Evolutionary conservation across 176 grass and related monocot species (phyloP), one percentile per base, ranked within the genome.

Genomic region (Hordeum marinum): DNA sequence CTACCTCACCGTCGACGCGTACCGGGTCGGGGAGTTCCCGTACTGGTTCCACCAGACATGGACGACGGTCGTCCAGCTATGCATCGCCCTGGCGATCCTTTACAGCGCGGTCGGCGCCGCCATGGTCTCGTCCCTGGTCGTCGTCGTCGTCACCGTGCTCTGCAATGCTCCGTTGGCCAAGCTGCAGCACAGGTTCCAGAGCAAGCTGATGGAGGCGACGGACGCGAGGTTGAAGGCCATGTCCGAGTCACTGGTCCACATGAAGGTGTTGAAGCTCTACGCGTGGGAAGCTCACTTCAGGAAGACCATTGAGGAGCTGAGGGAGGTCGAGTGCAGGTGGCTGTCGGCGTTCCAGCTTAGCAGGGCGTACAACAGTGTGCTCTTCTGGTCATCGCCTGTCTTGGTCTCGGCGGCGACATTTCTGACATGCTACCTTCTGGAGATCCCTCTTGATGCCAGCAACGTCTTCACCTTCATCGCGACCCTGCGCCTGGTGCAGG

Each of bases 31-130:
- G 6, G 95, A 97, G 37, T 97, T 97, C 75, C 95, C 95, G 3
- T 97, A 85, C 74, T 92, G 88, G 92, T 97, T 97, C 84, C 92
- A 97, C 77, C 95, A 97, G 61, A 97, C 90, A 62, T 94, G 95
- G 95, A 93, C 95, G 5, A 93, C 95, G 50, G 88, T 70, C 64
- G 80, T 94, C 43, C 92, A 97, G 76, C 95, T 97, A 50, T 89
- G 81, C 90, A 79, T 97, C 54, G 72, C 90, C 59, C 86, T 97
- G 18, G 76, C 48, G 46, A 97, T 97, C 83, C 82, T 97, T 23
- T 97, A 94, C 37, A 88, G 89, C 34, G 78, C 95, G 11, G 90
- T 97, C 34, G 92, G 95, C 26, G 70, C 84, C 50, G 92, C 92
- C 9, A 97, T 83, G 9, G 79, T 94, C 84, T 89, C 90, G 11